These are phyloP conservation scores for Cinchona pubescens DNA, from an alignment of 257 asterid genomes.

Conservation along the genomic window DNA sequence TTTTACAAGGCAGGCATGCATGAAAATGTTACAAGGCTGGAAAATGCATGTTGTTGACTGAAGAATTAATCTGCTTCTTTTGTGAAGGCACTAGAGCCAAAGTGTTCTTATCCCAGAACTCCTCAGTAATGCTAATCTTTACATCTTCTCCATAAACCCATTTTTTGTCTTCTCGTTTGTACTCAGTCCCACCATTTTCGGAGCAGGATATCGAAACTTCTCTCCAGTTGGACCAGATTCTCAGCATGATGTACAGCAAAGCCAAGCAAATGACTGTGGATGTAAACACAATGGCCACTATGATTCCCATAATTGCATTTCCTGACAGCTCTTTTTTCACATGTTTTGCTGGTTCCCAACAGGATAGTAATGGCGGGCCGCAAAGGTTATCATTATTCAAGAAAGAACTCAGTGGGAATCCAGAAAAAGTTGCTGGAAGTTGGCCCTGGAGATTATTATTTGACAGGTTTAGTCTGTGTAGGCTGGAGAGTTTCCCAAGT, in stretches of 20 bases:
- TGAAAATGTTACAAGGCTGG: constrained; percentile 21
- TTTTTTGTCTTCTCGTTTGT: constrained; percentile 43
- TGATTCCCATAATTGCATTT: constrained; percentile 52
- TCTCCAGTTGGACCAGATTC: constrained; percentile 91
- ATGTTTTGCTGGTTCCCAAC: constrained; percentile 34
- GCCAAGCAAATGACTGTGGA: constrained; percentile 71
- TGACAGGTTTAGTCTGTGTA: constrained; percentile 67
- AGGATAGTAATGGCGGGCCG: constrained; percentile 67
- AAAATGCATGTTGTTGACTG: constrained; percentile 43
- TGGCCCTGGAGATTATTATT: constrained; percentile 56
- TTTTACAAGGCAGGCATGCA: not conserved
- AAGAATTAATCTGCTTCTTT: constrained; percentile 43
- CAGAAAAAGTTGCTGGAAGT: constrained; percentile 58
- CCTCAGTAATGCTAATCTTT: constrained; percentile 51
- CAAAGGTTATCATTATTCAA: constrained; percentile 50
- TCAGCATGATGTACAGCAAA: constrained; percentile 63
- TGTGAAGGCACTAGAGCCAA: constrained; percentile 27
- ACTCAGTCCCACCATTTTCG: constrained; percentile 39
- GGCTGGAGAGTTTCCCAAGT: constrained; percentile 63
- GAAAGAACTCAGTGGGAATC: constrained; percentile 60
- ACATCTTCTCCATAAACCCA: constrained; percentile 67
- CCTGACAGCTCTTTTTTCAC: constrained; percentile 48
- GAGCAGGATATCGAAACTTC: constrained; percentile 77
- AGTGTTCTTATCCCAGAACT: constrained; percentile 46
- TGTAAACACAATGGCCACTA: constrained; percentile 78